phyloP scores from a whole-genome alignment of 441 rosid species.

The Arabidopsis hybrid region DNA sequence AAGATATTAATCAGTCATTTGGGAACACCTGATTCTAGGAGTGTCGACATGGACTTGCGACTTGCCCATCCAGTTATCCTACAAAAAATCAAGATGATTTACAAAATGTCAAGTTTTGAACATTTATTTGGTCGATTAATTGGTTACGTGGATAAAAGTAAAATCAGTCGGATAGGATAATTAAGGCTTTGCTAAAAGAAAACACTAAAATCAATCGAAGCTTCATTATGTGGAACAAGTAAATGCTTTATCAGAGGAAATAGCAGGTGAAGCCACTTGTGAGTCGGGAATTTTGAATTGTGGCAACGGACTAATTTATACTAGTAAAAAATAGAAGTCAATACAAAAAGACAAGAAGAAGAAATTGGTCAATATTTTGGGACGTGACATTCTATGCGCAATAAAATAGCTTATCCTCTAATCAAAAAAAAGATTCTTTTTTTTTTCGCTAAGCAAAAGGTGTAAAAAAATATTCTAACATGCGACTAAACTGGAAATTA shows the following conservation, averaged over 20 bases:
- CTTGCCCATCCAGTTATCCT: not conserved
- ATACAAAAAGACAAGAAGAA: not conserved
- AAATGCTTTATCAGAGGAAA: not conserved
- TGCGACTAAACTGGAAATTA: not conserved
- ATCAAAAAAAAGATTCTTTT: not conserved
- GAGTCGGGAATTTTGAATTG: not conserved
- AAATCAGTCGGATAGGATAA: not conserved
- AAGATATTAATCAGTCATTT: not conserved
- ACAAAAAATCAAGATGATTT: not conserved
- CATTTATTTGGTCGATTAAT: slow-evolving; percentile 1
- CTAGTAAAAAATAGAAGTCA: not conserved
- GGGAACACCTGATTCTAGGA: not conserved
- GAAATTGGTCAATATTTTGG: slow-evolving; percentile 17
- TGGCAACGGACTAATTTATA: slow-evolving; percentile 5
- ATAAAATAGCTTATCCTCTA: slow-evolving; percentile 20
- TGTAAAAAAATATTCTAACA: not conserved
- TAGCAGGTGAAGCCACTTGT: not conserved
- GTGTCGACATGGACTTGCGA: slow-evolving; percentile 2
- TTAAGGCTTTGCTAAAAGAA: not conserved
- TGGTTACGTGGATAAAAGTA: not conserved
- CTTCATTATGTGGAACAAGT: not conserved
- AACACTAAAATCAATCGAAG: not conserved
- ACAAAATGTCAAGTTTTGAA: not conserved
- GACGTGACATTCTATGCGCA: not conserved
- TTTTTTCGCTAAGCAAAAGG: too few species aligned